Percentiles rank a stretch among this genome's conserved stretches.
Evolutionary conservation across 2,329 filamentous ascomycete genomes (phyloP).

Genomic region (Phialocephala subalpina): DNA sequence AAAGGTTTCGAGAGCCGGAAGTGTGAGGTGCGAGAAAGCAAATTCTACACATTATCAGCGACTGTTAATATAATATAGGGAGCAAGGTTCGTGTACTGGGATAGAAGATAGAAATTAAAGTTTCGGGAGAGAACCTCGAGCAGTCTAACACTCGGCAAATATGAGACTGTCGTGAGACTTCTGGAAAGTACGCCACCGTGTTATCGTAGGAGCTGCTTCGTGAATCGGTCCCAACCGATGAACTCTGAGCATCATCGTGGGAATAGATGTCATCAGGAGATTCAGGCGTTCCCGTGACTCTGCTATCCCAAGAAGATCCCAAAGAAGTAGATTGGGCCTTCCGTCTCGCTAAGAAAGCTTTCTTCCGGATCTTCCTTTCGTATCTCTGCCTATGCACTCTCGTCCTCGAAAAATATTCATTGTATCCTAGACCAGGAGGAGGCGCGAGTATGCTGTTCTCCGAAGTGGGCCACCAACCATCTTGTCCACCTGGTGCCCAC

Average conservation of each 20-base stretch:
- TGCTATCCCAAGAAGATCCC: neutral
- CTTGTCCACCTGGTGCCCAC: neutral
- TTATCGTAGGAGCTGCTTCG: neutral
- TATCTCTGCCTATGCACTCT: neutral
- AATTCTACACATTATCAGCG: neutral
- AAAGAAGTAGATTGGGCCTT: neutral
- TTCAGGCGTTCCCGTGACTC: neutral
- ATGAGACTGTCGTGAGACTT: neutral
- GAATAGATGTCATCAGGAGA: neutral
- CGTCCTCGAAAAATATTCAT: neutral
- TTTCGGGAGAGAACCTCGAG: constrained; percentile 10
- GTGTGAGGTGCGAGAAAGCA: neutral
- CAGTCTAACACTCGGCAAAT: constrained; percentile 13
- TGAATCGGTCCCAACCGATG: neutral
- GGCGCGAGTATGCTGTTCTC: neutral
- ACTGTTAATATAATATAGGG: neutral
- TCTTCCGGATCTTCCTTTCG: neutral
- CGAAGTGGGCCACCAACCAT: neutral
- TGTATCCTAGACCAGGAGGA: neutral
- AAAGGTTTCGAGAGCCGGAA: neutral
- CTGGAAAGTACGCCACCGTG: neutral
- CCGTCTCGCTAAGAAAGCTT: neutral
- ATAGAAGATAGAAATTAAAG: constrained; percentile 8
- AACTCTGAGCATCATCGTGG: neutral
- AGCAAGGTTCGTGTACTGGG: neutral